These are phyloP conservation scores for Ochetophila trinervis DNA, from an alignment of 306 rosid genomes.

Conservation along the genomic window DNA sequence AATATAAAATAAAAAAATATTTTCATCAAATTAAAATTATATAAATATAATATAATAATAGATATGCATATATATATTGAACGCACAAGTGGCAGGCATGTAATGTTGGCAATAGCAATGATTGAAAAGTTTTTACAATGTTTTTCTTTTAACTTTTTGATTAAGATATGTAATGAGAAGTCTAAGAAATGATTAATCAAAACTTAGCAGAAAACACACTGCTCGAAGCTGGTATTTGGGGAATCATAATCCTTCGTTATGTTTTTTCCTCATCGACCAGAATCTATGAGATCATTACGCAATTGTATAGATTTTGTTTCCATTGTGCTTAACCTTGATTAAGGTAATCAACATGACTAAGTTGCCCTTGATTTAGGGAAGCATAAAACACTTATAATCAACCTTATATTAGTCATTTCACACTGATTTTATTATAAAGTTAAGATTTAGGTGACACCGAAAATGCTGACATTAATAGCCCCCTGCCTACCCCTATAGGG, in stretches of 20 bases:
- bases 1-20: no score
- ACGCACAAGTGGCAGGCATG: slow-evolving; percentile 1
- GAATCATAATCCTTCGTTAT: background rate
- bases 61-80: background rate
- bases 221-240: slow-evolving; percentile 1
- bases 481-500: slow-evolving; percentile 14
- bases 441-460: slow-evolving; percentile 20
- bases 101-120: slow-evolving; percentile 16
- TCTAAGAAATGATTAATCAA: slow-evolving; percentile 15
- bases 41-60: background rate
- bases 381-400: background rate
- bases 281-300: slow-evolving; percentile 37
- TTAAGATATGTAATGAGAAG: slow-evolving; percentile 16
- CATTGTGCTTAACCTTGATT: slow-evolving; percentile 36
- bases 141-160: background rate
- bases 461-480: slow-evolving; percentile 26
- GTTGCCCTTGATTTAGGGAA: slow-evolving; percentile 22
- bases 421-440: slow-evolving; percentile 12
- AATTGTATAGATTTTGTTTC: slow-evolving; percentile 17
- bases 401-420: slow-evolving; percentile 18
- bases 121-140: slow-evolving; percentile 20
- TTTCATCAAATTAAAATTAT: no score
- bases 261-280: slow-evolving; percentile 19
- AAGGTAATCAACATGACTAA: slow-evolving; percentile 33
- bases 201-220: slow-evolving; percentile 16